A percentile compares a stretch with the other conserved stretches of the same genome.
These are phyloP conservation scores for Rubus parviflorus DNA, from an alignment of 306 rosid genomes.

Conservation along the genomic window DNA sequence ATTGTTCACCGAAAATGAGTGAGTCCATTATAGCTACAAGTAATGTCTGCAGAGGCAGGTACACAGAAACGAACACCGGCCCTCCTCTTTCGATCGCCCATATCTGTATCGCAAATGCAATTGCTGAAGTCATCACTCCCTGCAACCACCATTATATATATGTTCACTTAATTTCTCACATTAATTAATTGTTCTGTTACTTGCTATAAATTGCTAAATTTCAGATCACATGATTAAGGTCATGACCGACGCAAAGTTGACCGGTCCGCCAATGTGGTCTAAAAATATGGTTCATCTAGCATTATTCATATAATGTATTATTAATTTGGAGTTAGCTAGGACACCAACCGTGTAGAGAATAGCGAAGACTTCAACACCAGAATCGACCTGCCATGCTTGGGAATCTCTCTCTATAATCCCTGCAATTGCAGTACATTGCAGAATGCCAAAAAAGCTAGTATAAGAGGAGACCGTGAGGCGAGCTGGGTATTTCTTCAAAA, in stretches of 20 bases:
- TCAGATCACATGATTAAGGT: background rate
- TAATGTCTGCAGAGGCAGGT: constrained; percentile 3
- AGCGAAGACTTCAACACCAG: background rate
- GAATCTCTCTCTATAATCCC: background rate
- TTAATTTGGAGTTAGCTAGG: background rate
- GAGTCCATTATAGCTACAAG: background rate
- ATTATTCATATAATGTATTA: background rate
- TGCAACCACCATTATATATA: background rate
- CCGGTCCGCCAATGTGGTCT: background rate
- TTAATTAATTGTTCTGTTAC: too few relatives aligned
- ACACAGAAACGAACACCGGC: background rate
- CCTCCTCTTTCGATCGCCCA: background rate
- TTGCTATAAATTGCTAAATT: background rate
- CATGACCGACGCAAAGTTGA: background rate
- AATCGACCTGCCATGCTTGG: background rate
- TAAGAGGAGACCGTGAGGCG: background rate
- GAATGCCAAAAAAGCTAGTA: background rate
- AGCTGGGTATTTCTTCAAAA: constrained; percentile 3
- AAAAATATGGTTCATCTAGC: background rate
- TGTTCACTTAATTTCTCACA: background rate
- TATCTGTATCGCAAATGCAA: background rate
- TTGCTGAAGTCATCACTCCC: background rate
- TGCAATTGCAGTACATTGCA: background rate
- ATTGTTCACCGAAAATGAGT: background rate
- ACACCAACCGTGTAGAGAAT: background rate